Base-by-base conservation (phyloP, 352 stramenopile genomes). In the Pythium diclinum region DNA sequence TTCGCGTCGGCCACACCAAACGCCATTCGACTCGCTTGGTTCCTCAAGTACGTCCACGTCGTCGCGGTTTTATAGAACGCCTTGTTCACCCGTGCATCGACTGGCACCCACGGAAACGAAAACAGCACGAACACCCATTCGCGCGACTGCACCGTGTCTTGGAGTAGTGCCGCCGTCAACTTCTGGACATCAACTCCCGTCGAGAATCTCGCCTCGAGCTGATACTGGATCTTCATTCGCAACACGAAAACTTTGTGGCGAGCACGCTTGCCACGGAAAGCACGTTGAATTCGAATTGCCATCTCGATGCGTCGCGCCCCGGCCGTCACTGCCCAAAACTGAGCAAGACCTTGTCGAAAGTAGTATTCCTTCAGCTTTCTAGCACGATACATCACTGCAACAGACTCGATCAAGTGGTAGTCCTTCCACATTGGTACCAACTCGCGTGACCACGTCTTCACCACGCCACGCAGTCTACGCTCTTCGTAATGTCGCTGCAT, bases 51-150 rank as follows among this genome's bases (percentile, higher is more conserved):
- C 6, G 46, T 64, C 71, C 71, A 81, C 19, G 76, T 74, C 0
- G 75, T 83, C 7, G 73, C 73, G 5, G 65, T 65, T 6, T 70
- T 77, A 36, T 61, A 63, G 53, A 80, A 80, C 2, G 42, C 32
- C 4, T 69, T 19, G 4, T 53, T 65, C 10, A 47, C 23, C 0
- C 46, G 16, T 17, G 4, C n/a, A 16, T 32, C 33, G 9, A 75
- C 13, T 3, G 70, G 70, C 19, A 63, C 34, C 75, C 75, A 83
- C 1, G 75, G 75, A 25, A 77, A 68, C 7, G 57, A 63, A 32
- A 80, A 57, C 1, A 83, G 55, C 25, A 66, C 67, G 61, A 83
- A 83, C 3, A 73, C 55, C 75, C 75, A 83, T 6, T 75, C 13
- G 17, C 70, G 49, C 3, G 53, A 62, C 28, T 40, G 47, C 13